Conservation (phyloP, 2,329 filamentous ascomycete species). For the Didymella lethalis region DNA sequence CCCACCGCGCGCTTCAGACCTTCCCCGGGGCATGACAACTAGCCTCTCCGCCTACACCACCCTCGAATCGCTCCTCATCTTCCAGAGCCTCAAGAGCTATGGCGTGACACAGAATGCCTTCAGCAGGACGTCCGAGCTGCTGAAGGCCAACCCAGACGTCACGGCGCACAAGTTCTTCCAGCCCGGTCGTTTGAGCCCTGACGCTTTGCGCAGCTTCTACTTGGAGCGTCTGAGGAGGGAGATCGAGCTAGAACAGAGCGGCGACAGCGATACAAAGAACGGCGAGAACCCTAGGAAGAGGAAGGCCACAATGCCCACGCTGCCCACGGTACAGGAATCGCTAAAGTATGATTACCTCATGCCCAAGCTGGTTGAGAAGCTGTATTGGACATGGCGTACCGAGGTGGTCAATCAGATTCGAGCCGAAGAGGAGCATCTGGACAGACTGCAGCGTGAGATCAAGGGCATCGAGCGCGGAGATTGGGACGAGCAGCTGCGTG, state of each 20-base stretch:
- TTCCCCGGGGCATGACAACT: conserved; percentile 61
- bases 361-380: conserved; percentile 72
- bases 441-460: conserved; percentile 71
- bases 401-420: conserved; percentile 73
- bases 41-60: conserved; percentile 74
- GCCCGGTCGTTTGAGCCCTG: conserved; percentile 74
- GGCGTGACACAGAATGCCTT: conserved; percentile 73
- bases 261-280: conserved; percentile 58
- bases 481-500: conserved; percentile 56
- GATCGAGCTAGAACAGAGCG: conserved; percentile 48
- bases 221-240: conserved; percentile 79
- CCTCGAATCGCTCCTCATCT: conserved; percentile 85
- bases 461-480: conserved; percentile 70
- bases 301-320: conserved; percentile 66
- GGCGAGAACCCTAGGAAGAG: conserved; percentile 69
- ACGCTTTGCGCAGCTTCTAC: conserved; percentile 81
- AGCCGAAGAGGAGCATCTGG: conserved; percentile 73
- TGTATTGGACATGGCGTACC: conserved; percentile 79
- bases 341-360: conserved; percentile 72
- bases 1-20: conserved; percentile 38
- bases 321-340: conserved; percentile 72
- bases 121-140: conserved; percentile 73
- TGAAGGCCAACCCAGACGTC: conserved; percentile 77
- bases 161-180: conserved; percentile 76
- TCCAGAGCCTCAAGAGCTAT: conserved; percentile 76